Base-by-base conservation (phyloP, 768 basidiomycete species). In the Boletus edulis region DNA sequence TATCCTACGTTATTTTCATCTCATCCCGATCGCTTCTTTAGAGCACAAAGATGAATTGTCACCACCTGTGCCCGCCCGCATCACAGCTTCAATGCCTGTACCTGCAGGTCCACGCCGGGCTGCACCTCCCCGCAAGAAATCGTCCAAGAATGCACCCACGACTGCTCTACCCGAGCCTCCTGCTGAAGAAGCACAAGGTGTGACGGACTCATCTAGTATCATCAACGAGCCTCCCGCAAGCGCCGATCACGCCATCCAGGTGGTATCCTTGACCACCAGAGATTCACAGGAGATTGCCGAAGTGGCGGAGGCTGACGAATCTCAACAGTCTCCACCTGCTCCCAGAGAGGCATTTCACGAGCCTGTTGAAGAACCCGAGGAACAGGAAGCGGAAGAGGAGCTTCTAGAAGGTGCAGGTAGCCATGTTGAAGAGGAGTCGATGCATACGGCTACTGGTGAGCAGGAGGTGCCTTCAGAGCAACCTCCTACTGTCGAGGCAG, bases 101-200 rank as follows among this genome's bases (percentile, higher is more conserved):
- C 89, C 90, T 14, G 79, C 81, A 14, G 85, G 76, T 17, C 90
- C 91, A 41, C 83, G 87, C 42, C 81, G 91, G 5, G 79, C 88
- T 24, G 90, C 78, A 4, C 89, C 88, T 46, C 91, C 91, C 10
- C 77, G 90, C 40, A 84, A 78, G 71, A 87, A 88, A 63, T 65
- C 76, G 6, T 74, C 73, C 45, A 86, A 82, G 67, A 78, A 81
- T 1, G 72, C 76, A n/a, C 70, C 78, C 12, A 71, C 78, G 2
- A 12, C 52, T 20, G 53, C 58, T 18, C 59, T 68, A 38, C 53
- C 70, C 4, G 66, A 72, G 38, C 69, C 60, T 40, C 69, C 74
- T 11, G 35, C 56, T 0, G 60, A 65, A 15, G 60, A 61, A 22
- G 56, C 48, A 24, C 59, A 55, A 18, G 17, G 8, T 17, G 54